Conservation (phyloP, 1,139 yeast species). For the Magnusiomyces clavatus region DNA sequence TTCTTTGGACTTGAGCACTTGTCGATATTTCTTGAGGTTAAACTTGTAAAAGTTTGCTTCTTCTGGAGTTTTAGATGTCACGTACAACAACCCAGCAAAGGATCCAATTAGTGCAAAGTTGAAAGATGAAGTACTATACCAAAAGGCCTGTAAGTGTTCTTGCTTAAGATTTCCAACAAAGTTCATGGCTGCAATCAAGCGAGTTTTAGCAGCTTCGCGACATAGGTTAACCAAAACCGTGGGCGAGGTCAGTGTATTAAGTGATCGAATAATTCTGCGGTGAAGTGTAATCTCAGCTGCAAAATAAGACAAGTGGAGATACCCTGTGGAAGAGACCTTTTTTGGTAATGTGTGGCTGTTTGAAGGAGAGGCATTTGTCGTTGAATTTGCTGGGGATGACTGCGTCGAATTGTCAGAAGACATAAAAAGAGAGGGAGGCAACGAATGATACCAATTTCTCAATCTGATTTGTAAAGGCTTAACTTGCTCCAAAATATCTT, state of each 20-base stretch:
- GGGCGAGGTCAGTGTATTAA: slow-evolving; percentile 34
- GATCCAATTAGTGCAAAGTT: slow-evolving; percentile 78
- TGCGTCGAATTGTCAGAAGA: slow-evolving; percentile 20
- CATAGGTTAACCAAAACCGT: slow-evolving; percentile 54
- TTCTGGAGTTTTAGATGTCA: slow-evolving; percentile 23
- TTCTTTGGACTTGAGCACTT: not conserved
- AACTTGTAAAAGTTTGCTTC: not conserved
- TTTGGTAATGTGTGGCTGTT: too few relatives aligned
- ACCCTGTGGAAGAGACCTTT: slow-evolving; percentile 49
- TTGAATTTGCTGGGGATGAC: not conserved
- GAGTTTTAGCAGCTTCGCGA: slow-evolving; percentile 73
- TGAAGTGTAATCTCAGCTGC: slow-evolving; percentile 83
- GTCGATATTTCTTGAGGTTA: not conserved
- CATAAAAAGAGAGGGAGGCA: slow-evolving; percentile 68
- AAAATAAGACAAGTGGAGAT: slow-evolving; percentile 74
- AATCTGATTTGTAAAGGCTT: slow-evolving; percentile 78
- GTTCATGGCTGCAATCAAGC: slow-evolving; percentile 74
- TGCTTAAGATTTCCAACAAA: slow-evolving; percentile 68
- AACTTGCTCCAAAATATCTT: slow-evolving; percentile 61
- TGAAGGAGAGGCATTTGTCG: not conserved
- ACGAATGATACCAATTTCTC: slow-evolving; percentile 75
- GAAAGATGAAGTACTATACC: slow-evolving; percentile 77
- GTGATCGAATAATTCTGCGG: slow-evolving; percentile 61
- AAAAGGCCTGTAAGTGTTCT: slow-evolving; percentile 78
- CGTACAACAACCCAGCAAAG: slow-evolving; percentile 66